These are phyloP conservation scores for Groenewaldozyma sp. DNA, from an alignment of 1,139 yeast genomes.

Conservation along the genomic window DNA sequence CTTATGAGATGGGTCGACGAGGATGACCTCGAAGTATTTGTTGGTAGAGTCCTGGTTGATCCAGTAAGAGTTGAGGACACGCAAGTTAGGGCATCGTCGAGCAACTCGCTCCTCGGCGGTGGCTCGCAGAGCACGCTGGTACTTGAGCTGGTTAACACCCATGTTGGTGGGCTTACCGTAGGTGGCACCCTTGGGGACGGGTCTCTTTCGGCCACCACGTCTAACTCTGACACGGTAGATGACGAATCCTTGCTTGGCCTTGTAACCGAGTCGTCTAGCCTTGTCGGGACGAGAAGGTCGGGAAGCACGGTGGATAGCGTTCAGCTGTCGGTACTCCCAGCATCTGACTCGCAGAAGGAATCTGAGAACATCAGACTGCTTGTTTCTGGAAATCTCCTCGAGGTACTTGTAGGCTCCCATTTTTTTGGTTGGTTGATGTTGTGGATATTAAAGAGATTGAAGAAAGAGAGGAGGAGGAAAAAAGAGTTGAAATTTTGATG, in stretches of 20 bases:
- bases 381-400: conserved; percentile 99
- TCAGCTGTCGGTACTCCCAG: conserved; percentile 99
- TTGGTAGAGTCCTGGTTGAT: conserved; percentile 98
- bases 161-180: conserved; percentile 99
- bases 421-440: conserved; percentile 15
- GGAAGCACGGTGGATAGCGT: conserved; percentile 96
- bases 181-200: conserved; percentile 99
- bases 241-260: conserved; percentile 99
- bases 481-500: too few species aligned
- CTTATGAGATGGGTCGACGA: conserved; percentile 96
- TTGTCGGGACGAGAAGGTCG: conserved; percentile 99
- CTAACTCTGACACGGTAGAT: conserved; percentile 98
- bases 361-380: conserved; percentile 99
- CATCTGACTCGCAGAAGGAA: conserved; percentile 99
- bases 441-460: conserved; percentile 7
- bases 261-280: conserved; percentile 99
- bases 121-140: conserved; percentile 96
- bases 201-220: conserved; percentile 99
- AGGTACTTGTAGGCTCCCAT: conserved; percentile 99
- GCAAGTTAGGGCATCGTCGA: conserved; percentile 96
- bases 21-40: conserved; percentile 97
- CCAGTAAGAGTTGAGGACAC: conserved; percentile 99
- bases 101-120: conserved; percentile 99
- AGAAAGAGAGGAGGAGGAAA: background rate
- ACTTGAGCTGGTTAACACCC: conserved; percentile 98